Conservation (phyloP, 371 early-diverging fungal species). For the Fennellomyces sp. region DNA sequence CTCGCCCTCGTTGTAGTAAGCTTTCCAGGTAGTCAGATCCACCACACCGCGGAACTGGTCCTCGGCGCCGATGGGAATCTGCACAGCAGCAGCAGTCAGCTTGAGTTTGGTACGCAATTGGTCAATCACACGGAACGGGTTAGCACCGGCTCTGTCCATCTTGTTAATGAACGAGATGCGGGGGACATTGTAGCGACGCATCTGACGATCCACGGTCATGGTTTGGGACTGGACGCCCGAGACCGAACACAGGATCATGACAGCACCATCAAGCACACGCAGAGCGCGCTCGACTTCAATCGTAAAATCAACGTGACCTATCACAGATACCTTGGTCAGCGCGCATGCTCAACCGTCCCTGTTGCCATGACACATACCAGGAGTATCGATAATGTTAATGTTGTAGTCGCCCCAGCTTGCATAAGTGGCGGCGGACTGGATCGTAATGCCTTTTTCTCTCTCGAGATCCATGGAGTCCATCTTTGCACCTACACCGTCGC, state of each 20-base stretch:
- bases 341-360: too few species aligned
- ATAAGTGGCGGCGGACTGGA: slow-evolving; percentile 90
- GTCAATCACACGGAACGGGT: slow-evolving; percentile 90
- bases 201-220: slow-evolving; percentile 95
- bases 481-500: slow-evolving; percentile 97
- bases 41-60: slow-evolving; percentile 92
- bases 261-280: slow-evolving; percentile 90
- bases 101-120: slow-evolving; percentile 90
- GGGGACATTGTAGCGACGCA: slow-evolving; percentile 89
- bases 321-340: neutral
- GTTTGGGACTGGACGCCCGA: slow-evolving; percentile 93
- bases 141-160: slow-evolving; percentile 94
- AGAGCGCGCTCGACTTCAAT: slow-evolving; percentile 92
- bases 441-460: slow-evolving; percentile 95
- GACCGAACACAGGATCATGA: slow-evolving; percentile 85
- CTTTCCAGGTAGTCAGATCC: slow-evolving; percentile 87
- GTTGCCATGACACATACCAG: slow-evolving; percentile 61
- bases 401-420: slow-evolving; percentile 81
- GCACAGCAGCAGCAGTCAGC: slow-evolving; percentile 89
- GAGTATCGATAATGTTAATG: slow-evolving; percentile 92
- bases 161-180: slow-evolving; percentile 91
- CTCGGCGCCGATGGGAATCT: slow-evolving; percentile 94
- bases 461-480: slow-evolving; percentile 99
- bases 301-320: slow-evolving; percentile 93
- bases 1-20: slow-evolving; percentile 87